Conservation (phyloP, 495 filamentous ascomycete genomes). For the Lasiosphaeris hirsuta region DNA sequence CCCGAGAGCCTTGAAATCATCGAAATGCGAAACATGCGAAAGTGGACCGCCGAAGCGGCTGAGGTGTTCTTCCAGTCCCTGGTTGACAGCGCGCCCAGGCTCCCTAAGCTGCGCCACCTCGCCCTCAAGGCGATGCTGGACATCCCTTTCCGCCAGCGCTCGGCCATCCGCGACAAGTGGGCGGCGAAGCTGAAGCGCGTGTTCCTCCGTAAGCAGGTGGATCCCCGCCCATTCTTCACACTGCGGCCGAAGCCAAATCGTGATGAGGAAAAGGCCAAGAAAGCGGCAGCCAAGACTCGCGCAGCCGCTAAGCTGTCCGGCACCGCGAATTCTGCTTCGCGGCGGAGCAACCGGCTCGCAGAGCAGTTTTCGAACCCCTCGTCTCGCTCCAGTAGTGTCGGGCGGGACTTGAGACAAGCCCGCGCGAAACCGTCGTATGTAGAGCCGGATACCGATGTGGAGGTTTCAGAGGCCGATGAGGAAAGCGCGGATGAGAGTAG, state of each 20-base stretch:
- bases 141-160: slow-evolving; percentile 75
- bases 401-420: slow-evolving; percentile 14
- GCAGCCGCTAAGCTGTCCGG: no score
- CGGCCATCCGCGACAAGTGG: slow-evolving; percentile 69
- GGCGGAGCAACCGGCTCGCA: slow-evolving; percentile 28
- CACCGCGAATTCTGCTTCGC: not conserved
- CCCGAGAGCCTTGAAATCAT: slow-evolving; percentile 63
- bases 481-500: not conserved
- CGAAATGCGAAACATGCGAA: slow-evolving; percentile 69
- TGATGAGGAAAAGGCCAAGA: not conserved
- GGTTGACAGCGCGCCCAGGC: slow-evolving; percentile 58
- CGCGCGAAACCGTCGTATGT: slow-evolving; percentile 23
- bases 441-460: slow-evolving; percentile 37
- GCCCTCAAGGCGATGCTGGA: slow-evolving; percentile 68
- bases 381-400: slow-evolving; percentile 22
- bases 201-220: slow-evolving; percentile 55
- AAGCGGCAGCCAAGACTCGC: no score
- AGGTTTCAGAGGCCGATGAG: slow-evolving; percentile 8
- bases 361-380: slow-evolving; percentile 15
- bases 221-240: slow-evolving; percentile 43
- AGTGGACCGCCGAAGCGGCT: slow-evolving; percentile 61
- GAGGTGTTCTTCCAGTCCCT: slow-evolving; percentile 74
- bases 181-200: slow-evolving; percentile 57
- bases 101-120: slow-evolving; percentile 63
- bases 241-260: slow-evolving; percentile 18